A percentile compares a stretch with the other conserved stretches of the same genome.
Conservation (phyloP, 1,284 basidiomycete genomes). For the Leccinum pseudoinsigne region DNA sequence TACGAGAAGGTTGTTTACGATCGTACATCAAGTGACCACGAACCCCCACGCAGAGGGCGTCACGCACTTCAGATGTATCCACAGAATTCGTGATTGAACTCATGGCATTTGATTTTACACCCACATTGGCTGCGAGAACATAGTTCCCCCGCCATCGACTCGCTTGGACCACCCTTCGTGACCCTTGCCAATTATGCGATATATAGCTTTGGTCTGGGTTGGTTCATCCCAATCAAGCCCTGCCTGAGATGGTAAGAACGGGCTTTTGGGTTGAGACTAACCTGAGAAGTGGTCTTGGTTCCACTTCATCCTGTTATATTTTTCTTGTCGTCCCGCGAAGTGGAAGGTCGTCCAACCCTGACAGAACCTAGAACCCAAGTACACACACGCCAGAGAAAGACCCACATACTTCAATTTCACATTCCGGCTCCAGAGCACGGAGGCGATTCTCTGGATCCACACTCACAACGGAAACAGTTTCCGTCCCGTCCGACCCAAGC, state of each 20-base stretch:
- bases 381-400: constrained; percentile 1
- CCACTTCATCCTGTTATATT: constrained; percentile 76
- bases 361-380: constrained; percentile 4
- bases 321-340: constrained; percentile 75
- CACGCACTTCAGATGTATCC: constrained; percentile 50
- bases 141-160: constrained; percentile 76
- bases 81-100: not conserved
- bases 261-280: constrained; percentile 27
- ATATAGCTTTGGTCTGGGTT: constrained; percentile 61
- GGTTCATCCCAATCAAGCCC: constrained; percentile 89
- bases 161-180: constrained; percentile 70
- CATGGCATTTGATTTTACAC: constrained; percentile 20
- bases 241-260: constrained; percentile 23
- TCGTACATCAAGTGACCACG: constrained; percentile 68
- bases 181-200: constrained; percentile 52
- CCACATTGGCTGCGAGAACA: constrained; percentile 71
- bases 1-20: not conserved
- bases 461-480: constrained; percentile 75
- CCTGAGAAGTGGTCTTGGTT: constrained; percentile 74
- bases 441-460: constrained; percentile 69
- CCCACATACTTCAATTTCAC: constrained; percentile 65
- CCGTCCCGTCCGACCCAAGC: constrained; percentile 79
- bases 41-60: constrained; percentile 66
- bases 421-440: constrained; percentile 54
- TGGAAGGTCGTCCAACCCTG: constrained; percentile 89